Evolutionary conservation across 2,329 filamentous ascomycete genomes (phyloP).

Genomic region (Scytalidium lignicola): DNA sequence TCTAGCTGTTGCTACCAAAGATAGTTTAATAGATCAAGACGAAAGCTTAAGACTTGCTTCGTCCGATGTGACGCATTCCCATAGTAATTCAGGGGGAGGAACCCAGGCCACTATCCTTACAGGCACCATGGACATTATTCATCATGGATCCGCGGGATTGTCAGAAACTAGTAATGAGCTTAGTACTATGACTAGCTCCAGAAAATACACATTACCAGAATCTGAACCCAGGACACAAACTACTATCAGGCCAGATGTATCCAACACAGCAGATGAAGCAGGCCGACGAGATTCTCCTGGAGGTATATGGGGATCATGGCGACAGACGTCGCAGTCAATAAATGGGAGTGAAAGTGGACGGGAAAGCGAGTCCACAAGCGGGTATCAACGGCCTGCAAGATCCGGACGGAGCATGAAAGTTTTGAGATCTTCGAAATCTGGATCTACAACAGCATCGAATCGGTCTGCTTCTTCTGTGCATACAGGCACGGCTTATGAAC

Average conservation of each 20-base stretch:
- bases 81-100: too few species aligned
- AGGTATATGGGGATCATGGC: constrained; percentile 68
- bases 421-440: constrained; percentile 57
- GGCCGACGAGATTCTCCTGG: constrained; percentile 42
- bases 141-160: not conserved
- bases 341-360: constrained; percentile 16
- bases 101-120: too few species aligned
- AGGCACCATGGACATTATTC: not conserved
- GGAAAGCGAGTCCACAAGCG: constrained; percentile 33
- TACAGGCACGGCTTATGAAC: constrained; percentile 49
- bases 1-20: constrained; percentile 7
- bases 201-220: not conserved
- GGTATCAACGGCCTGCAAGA: constrained; percentile 64
- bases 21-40: not conserved
- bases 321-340: constrained; percentile 39
- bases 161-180: not conserved
- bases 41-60: too few species aligned
- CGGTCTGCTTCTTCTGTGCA: constrained; percentile 37
- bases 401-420: constrained; percentile 80
- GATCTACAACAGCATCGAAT: constrained; percentile 31
- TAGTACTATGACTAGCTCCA: not conserved
- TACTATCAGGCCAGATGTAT: not conserved
- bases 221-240: constrained; percentile 6
- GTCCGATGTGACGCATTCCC: too few species aligned
- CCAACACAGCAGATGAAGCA: constrained; percentile 12